A percentile compares a stretch with the other conserved stretches of the same genome.
These are phyloP conservation scores for Inosperma sp. DNA, from an alignment of 768 basidiomycete genomes.

Conservation along the genomic window DNA sequence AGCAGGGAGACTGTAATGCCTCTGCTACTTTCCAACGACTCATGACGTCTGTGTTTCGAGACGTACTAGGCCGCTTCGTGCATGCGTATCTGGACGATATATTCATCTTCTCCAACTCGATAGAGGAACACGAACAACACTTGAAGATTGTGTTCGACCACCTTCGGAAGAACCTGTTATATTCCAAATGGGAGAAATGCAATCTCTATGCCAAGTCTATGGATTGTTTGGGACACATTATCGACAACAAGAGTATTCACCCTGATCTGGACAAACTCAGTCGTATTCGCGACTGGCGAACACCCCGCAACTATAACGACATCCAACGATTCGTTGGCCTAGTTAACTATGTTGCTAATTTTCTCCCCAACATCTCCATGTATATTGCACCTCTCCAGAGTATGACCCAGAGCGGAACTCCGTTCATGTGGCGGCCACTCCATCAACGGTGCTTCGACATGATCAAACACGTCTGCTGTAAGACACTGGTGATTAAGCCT, in stretches of 20 bases:
- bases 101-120: slow-evolving; percentile 33
- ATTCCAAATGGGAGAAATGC: slow-evolving; percentile 31
- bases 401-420: slow-evolving; percentile 24
- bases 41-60: slow-evolving; percentile 39
- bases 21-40: slow-evolving; percentile 43
- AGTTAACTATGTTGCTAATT: slow-evolving; percentile 34
- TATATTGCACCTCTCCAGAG: slow-evolving; percentile 30
- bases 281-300: slow-evolving; percentile 30
- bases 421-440: slow-evolving; percentile 23
- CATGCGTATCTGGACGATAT: slow-evolving; percentile 45
- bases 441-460: slow-evolving; percentile 31
- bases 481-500: slow-evolving; percentile 18
- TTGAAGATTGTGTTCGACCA: too few relatives aligned
- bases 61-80: slow-evolving; percentile 34
- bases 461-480: slow-evolving; percentile 26
- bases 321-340: slow-evolving; percentile 39
- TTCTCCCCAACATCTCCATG: slow-evolving; percentile 32
- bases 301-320: slow-evolving; percentile 30
- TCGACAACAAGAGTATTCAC: slow-evolving; percentile 37
- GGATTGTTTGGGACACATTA: slow-evolving; percentile 39
- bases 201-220: too few relatives aligned
- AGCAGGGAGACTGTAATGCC: slow-evolving; percentile 43
- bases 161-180: slow-evolving; percentile 27
- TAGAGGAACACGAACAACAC: slow-evolving; percentile 36
- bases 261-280: slow-evolving; percentile 34